Conservation (phyloP, 148 eudicot genomes). For the Chenopodium berlandieri region DNA sequence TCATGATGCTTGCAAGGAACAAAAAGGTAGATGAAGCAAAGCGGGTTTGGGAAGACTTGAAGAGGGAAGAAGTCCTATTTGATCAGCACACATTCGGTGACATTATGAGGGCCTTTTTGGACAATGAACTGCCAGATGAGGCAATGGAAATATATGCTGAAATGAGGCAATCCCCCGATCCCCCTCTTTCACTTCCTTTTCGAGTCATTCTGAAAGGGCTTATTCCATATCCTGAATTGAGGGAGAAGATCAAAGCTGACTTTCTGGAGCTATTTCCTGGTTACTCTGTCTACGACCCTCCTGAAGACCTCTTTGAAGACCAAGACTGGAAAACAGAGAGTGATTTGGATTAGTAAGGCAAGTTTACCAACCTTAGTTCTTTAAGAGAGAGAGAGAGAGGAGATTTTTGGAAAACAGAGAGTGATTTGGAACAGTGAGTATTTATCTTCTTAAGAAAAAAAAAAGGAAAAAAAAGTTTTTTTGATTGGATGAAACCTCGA, state of each 20-base stretch:
- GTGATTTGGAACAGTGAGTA: background rate
- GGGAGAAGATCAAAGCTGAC: slow-evolving; percentile 88
- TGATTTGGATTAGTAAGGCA: slow-evolving; percentile 42
- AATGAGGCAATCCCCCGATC: slow-evolving; percentile 90
- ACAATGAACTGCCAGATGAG: slow-evolving; percentile 61
- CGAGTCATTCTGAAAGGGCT: slow-evolving; percentile 92
- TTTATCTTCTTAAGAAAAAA: background rate
- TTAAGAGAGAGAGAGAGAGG: too few relatives aligned
- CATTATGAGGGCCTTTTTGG: slow-evolving; percentile 76
- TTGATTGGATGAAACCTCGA: background rate
- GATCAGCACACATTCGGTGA: slow-evolving; percentile 98
- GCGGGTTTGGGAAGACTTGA: slow-evolving; percentile 74
- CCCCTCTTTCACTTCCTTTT: slow-evolving; percentile 76
- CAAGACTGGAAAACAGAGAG: slow-evolving; percentile 45
- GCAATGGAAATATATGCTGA: slow-evolving; percentile 87
- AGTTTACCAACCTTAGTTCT: background rate
- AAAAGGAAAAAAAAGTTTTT: too few relatives aligned
- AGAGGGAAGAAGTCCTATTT: slow-evolving; percentile 66
- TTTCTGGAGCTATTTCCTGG: slow-evolving; percentile 87
- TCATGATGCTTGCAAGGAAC: slow-evolving; percentile 91
- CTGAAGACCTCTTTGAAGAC: slow-evolving; percentile 76
- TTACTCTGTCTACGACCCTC: slow-evolving; percentile 70
- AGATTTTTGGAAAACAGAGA: too few relatives aligned
- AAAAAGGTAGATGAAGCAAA: slow-evolving; percentile 67
- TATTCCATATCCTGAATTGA: slow-evolving; percentile 78